Evolutionary conservation across 257 asterid genomes (phyloP), one percentile per base, ranked within the genome.

Genomic region (Mentha longifolia): DNA sequence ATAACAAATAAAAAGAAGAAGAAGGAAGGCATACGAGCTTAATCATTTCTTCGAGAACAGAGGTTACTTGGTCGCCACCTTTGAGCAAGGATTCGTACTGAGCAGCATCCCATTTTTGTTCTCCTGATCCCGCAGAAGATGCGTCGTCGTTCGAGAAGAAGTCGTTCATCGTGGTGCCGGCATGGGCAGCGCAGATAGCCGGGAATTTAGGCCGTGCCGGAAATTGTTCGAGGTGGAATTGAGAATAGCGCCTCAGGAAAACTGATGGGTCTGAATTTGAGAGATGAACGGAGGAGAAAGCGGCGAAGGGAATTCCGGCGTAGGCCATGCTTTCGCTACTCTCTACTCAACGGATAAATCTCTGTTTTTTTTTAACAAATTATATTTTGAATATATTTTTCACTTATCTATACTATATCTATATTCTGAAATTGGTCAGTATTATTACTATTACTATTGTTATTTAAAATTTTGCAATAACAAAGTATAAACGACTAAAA

Each of bases 21-120:
- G 12, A 43, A 50, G 16, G 14, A 54, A 10, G 30, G 79, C 96
- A 80, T 79, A 94, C 97, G 67, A 94, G 90, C 77, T 82, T 86
- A 80, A 79, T 85, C 96, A 94, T 94, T 82, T 94, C 97, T 82
- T 91, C 90, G 39, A 94, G 95, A 77, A 94, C 97, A 71, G 97
- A 94, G 59, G 91, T 80, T 76, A 94, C 98, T 81, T 91, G 98
- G 75, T 94, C 95, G 30, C 97, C 97, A 8, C 97, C 97, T 73
- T 64, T 83, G 61, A 94, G 89, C 57, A 94, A 69, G 71, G 86
- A 86, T 67, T 89, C 90, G 67, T 86, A 88, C 63, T 91, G 92
- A 52, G 93, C 74, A 72, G 82, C 69, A 50, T 80, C 83, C 84
- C 75, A 80, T 65, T 86, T 76, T 4, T 71, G 11, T 7, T 79